Conservation (phyloP, 805 yeast species). For the Lachancea meyersii region DNA sequence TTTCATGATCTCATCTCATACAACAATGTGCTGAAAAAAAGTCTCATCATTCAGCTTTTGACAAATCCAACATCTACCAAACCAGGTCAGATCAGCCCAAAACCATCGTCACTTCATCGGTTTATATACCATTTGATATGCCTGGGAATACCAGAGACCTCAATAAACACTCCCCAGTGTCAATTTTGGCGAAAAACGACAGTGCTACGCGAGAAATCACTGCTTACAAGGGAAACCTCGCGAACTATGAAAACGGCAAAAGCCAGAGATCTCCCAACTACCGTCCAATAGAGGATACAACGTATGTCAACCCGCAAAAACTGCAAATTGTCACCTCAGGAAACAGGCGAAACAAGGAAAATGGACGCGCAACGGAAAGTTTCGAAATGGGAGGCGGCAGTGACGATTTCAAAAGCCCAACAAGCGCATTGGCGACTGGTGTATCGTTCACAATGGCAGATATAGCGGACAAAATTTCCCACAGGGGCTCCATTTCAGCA, state of each 20-base stretch:
- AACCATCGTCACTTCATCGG: not conserved
- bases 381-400: not conserved
- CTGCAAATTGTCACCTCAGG: conserved; percentile 6
- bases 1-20: not conserved
- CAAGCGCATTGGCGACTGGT: conserved; percentile 15
- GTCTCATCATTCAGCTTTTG: not conserved
- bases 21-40: not conserved
- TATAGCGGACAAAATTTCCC: conserved; percentile 34
- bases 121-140: conserved; percentile 1
- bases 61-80: conserved; percentile 1
- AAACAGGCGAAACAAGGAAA: not conserved
- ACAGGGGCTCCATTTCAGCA: conserved; percentile 54
- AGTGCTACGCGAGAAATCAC: conserved; percentile 3
- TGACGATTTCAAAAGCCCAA: not conserved
- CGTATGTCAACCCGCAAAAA: conserved; percentile 11
- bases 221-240: conserved; percentile 3
- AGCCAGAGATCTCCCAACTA: conserved; percentile 6
- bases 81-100: not conserved
- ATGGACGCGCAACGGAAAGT: not conserved
- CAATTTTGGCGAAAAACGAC: conserved; percentile 10
- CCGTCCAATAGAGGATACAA: conserved; percentile 7
- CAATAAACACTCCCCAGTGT: conserved; percentile 9
- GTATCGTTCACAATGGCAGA: conserved; percentile 47
- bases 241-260: not conserved
- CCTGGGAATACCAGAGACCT: conserved; percentile 5